Base-by-base conservation (phyloP, 768 basidiomycete species). In the Boletus tylopilopsis region DNA sequence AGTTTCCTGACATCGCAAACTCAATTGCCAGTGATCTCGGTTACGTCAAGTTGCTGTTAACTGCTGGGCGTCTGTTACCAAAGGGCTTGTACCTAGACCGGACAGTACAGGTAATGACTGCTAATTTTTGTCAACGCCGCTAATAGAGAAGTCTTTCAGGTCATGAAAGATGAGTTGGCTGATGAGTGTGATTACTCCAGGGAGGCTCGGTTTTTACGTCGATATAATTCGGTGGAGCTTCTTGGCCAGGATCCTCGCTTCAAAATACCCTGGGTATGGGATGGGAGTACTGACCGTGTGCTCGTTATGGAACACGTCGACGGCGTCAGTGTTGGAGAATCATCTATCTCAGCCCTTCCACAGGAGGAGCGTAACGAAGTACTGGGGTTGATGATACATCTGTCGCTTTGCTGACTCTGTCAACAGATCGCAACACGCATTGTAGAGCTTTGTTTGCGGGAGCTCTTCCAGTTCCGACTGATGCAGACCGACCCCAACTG, bases 401-500 rank as follows among this genome's bases (percentile, higher is more conserved):
- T 5, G 6, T n/a, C 25, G 5, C 22, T 36, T 37, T 10, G 2
- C 24, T 51, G 10, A 41, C 21, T 13, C 29, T 21, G 21, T 18
- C 8, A 39, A 11, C 62, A 97, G 95, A 95, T 98, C 61, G 90
- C 93, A 4, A 71, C 78, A 3, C 73, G 84, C 47, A 80, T 96
- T 39, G 76, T 97, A 43, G 85, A 90, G 39, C 76, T 99, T 7
- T 97, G 93, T 63, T 71, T 99, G 34, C 81, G 78, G 50, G 96
- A 98, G 64, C 79, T 99, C 7, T 96, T 97, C 66, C 75, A 84
- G 51, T 95, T 96, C 72, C 75, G 89, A 25, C 68, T 87, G 36
- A 98, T 99, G 96, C 96, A 98, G 67, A 99, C 95, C 0, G 95
- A 99, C 64, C 96, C 96, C 4, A 98, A 99, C 60, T 98, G 91